Evolutionary conservation across 176 grass and related monocot species (phyloP).

Genomic region (Hordeum vulgare): MorexV3_pseudomolecules_assembly NC_058522.1:502664777-502665276

Average conservation of each 20-base stretch:
- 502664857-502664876: not conserved
- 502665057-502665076: not conserved
- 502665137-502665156: not conserved
- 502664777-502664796: not conserved
- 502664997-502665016: not conserved
- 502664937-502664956: not conserved
- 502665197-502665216: conserved; percentile 5
- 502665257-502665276: not conserved
- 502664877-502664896: not conserved
- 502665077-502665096: not conserved
- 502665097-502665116: not conserved
- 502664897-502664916: not conserved
- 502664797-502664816: not conserved
- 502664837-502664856: not conserved
- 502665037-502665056: not conserved
- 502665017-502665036: not conserved
- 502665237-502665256: not conserved
- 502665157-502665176: not conserved
- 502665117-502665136: not conserved
- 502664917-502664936: not conserved
- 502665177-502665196: not conserved
- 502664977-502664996: not conserved
- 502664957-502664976: not conserved
- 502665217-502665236: conserved; percentile 29
- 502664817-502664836: not conserved